phyloP scores from a whole-genome alignment of 2,329 filamentous ascomycete species.

The Cercospora canescens region DNA sequence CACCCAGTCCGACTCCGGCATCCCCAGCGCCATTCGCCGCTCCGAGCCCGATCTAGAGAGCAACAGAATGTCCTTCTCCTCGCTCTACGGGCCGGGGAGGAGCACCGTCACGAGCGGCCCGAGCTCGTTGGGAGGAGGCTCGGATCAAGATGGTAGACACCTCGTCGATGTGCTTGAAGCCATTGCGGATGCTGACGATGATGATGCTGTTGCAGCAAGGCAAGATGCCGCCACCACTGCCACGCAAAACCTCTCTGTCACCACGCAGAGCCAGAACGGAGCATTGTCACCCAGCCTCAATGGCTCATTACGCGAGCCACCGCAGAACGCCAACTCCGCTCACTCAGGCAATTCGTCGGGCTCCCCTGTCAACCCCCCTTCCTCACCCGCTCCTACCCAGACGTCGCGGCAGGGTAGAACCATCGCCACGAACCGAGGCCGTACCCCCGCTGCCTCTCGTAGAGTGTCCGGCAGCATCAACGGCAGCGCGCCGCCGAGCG shows the following conservation, averaged over 20 bases:
- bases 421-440: slow-evolving; percentile 38
- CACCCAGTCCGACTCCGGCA: slow-evolving; percentile 19
- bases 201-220: slow-evolving; percentile 13
- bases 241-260: slow-evolving; percentile 45
- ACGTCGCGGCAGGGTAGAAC: slow-evolving; percentile 26
- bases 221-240: slow-evolving; percentile 41
- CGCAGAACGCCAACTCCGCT: slow-evolving; percentile 26
- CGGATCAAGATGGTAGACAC: slow-evolving; percentile 45
- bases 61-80: slow-evolving; percentile 72
- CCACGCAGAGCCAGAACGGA: slow-evolving; percentile 47
- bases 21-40: slow-evolving; percentile 25
- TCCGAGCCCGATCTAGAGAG: slow-evolving; percentile 43
- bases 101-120: slow-evolving; percentile 47
- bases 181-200: slow-evolving; percentile 16
- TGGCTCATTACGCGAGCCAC: slow-evolving; percentile 38
- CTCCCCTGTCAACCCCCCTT: slow-evolving; percentile 74
- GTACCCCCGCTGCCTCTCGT: slow-evolving; percentile 60
- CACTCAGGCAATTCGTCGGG: slow-evolving; percentile 78
- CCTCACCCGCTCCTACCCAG: slow-evolving; percentile 35
- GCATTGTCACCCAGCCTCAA: slow-evolving; percentile 41
- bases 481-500: slow-evolving; percentile 67
- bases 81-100: slow-evolving; percentile 67
- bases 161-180: slow-evolving; percentile 12
- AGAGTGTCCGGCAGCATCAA: slow-evolving; percentile 60
- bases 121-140: slow-evolving; percentile 46